Conservation (phyloP, 2,329 filamentous ascomycete species). For the Colletotrichum chrysophilum region DNA sequence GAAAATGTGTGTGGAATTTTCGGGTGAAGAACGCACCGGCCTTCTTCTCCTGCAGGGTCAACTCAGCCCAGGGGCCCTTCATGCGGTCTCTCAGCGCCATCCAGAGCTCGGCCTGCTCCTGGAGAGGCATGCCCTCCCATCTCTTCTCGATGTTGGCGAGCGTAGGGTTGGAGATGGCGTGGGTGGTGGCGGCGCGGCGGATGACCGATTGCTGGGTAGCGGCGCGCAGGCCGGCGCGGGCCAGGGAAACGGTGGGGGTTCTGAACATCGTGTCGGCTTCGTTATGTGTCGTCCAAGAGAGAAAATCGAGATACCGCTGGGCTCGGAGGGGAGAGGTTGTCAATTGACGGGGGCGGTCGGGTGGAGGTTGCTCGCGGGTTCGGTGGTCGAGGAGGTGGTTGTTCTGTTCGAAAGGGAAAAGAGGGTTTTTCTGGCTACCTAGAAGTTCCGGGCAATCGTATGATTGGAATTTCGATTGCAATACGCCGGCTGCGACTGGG, state of each 20-base stretch:
- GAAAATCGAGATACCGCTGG: constrained; percentile 19
- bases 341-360: constrained; percentile 34
- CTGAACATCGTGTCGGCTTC: constrained; percentile 54
- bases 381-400: neutral
- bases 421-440: constrained; percentile 25
- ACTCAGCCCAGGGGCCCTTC: constrained; percentile 96
- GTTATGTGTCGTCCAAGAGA: constrained; percentile 11
- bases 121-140: constrained; percentile 97
- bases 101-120: constrained; percentile 99
- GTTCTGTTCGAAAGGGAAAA: constrained; percentile 17
- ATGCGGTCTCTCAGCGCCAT: constrained; percentile 98
- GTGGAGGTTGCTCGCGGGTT: neutral
- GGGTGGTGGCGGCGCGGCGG: constrained; percentile 68
- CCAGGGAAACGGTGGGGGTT: constrained; percentile 56
- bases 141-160: constrained; percentile 98
- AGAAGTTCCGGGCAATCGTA: constrained; percentile 23
- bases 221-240: constrained; percentile 52
- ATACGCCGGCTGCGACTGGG: constrained; percentile 21
- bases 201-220: constrained; percentile 44
- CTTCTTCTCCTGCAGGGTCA: constrained; percentile 98
- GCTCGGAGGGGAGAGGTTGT: constrained; percentile 16
- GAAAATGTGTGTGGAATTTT: neutral
- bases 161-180: constrained; percentile 97
- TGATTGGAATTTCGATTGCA: constrained; percentile 24
- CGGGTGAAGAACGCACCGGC: constrained; percentile 74